Evolutionary conservation across 176 grass and related monocot species (phyloP).

Genomic region (Chloris gayana): DNA sequence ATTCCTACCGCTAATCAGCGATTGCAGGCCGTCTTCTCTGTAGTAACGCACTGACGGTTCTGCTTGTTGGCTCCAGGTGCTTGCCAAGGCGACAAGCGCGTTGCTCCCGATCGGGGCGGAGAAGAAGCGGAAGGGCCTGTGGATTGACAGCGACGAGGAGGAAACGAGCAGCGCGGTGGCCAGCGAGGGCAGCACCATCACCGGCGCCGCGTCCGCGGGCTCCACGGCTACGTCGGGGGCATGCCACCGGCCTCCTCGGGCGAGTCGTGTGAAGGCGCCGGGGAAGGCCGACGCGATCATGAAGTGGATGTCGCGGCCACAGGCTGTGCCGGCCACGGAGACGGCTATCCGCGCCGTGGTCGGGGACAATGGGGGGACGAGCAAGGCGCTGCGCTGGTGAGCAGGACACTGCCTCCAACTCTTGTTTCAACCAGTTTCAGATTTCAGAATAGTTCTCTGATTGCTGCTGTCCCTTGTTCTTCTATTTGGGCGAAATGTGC

Average conservation of each 20-base stretch:
- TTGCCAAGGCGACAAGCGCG: conserved; percentile 37
- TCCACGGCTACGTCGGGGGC: conserved; percentile 55
- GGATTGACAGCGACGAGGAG: conserved; percentile 35
- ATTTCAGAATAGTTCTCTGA: background rate
- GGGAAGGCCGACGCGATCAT: conserved; percentile 39
- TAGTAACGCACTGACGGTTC: background rate
- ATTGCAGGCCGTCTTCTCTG: background rate
- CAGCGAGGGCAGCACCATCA: conserved; percentile 56
- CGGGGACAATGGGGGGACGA: conserved; percentile 43
- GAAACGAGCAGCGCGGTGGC: conserved; percentile 41
- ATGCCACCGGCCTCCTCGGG: conserved; percentile 3
- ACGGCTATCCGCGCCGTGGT: conserved; percentile 47
- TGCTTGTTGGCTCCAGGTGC: conserved; percentile 38
- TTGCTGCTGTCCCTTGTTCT: background rate
- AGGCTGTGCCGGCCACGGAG: conserved; percentile 39
- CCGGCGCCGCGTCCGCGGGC: conserved; percentile 32
- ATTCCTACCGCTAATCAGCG: background rate
- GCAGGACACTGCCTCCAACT: background rate
- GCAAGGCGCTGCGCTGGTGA: conserved; percentile 58
- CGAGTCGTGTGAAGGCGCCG: background rate
- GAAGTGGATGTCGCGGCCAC: conserved; percentile 36
- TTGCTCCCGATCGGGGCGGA: conserved; percentile 1
- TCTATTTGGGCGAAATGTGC: background rate
- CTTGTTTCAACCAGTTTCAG: background rate
- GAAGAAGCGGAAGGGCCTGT: conserved; percentile 57